phyloP scores from a whole-genome alignment of 208 protist species.

The Zelonia costaricensis region DNA sequence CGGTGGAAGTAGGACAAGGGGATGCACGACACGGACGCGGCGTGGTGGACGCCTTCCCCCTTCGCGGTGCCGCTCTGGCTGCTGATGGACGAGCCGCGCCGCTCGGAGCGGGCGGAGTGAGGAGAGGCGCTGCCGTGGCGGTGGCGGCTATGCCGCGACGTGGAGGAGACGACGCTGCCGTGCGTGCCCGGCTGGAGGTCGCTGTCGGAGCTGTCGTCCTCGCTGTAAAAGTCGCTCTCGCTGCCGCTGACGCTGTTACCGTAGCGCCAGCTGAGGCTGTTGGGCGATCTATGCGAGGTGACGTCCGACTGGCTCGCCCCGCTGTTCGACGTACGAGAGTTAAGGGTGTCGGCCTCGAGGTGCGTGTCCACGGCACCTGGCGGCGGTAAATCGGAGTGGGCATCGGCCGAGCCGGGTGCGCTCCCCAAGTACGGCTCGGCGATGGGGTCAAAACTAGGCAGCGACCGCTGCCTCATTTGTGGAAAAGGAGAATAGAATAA shows the following conservation, averaged over 20 bases:
- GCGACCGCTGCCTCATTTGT: no score
- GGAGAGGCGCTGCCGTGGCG: not conserved
- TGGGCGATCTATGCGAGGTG: not conserved
- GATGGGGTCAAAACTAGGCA: no score
- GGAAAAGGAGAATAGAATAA: no score
- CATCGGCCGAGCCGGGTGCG: no score
- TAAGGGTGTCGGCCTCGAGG: no score
- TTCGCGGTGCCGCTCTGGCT: no score
- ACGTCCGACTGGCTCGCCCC: not conserved
- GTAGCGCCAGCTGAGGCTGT: not conserved
- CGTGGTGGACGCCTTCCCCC: no score
- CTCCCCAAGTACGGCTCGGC: no score
- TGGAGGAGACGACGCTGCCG: not conserved
- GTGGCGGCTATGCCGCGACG: not conserved
- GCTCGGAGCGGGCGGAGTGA: not conserved
- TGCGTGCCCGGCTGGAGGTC: slow-evolving; percentile 5
- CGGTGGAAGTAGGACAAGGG: slow-evolving; percentile 43
- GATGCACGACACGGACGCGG: no score
- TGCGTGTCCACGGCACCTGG: no score
- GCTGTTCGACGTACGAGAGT: no score
- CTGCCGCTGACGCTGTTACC: slow-evolving; percentile 2
- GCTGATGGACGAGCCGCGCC: not conserved
- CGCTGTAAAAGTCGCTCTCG: slow-evolving; percentile 32
- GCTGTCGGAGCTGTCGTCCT: slow-evolving; percentile 24
- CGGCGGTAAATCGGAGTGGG: no score